A percentile compares a stretch with the other conserved stretches of the same genome.
phyloP scores from a whole-genome alignment of 139 green algal genomes.

The Micromonas commoda region DNA sequence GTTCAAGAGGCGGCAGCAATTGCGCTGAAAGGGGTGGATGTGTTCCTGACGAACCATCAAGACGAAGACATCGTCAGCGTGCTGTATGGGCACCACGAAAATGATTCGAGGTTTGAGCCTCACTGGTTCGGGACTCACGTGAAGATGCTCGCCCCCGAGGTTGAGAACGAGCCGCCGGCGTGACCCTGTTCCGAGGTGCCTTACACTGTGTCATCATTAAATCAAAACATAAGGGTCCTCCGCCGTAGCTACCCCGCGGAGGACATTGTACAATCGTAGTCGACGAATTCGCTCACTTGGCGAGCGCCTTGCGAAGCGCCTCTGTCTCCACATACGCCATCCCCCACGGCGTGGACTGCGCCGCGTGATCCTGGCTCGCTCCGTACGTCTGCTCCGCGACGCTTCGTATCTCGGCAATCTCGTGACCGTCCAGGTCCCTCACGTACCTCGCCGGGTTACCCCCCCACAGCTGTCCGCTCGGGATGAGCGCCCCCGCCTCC shows the following conservation, averaged over 20 bases:
- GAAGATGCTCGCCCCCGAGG: no score
- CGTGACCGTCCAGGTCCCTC: conserved; percentile 32
- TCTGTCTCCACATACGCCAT: conserved; percentile 40
- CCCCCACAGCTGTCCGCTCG: conserved; percentile 82
- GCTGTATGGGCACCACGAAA: no score
- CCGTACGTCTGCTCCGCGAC: conserved; percentile 32
- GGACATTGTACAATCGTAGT: no score
- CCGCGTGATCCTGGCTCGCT: conserved; percentile 26
- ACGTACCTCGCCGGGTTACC: conserved; percentile 73
- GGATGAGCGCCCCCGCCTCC: conserved; percentile 58
- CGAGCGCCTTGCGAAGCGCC: conserved; percentile 23
- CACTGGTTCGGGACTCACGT: no score
- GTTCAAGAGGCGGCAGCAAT: no score
- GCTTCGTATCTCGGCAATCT: conserved; percentile 35
- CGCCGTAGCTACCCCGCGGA: not conserved
- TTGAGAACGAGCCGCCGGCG: no score
- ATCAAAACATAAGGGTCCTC: not conserved
- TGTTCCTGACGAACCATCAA: no score
- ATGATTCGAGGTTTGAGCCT: no score
- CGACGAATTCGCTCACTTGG: not conserved
- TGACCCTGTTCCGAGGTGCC: no score
- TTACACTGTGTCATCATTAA: no score
- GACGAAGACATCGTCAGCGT: no score
- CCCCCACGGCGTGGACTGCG: conserved; percentile 43
- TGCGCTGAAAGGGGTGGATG: no score